Evolutionary conservation across 345 rosid species (phyloP), one percentile per base, ranked within the genome.

Genomic region (Linum usitatissimum): DNA sequence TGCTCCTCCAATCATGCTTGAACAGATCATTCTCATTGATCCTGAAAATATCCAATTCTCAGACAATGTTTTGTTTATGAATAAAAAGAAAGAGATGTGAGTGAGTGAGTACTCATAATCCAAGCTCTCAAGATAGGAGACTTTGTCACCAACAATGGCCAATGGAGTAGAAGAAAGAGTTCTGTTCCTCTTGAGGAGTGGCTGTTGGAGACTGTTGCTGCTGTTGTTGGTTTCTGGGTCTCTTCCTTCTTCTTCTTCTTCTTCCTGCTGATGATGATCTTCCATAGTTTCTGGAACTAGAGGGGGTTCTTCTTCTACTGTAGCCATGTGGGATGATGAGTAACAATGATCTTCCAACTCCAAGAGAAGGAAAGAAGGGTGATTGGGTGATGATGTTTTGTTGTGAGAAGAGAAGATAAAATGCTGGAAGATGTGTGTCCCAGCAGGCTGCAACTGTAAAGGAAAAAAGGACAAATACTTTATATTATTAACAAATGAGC

Each of bases 1-100:
- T 79, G 69, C 86, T 83, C 72, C 98, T 85, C 98, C 98, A 88
- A 55, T 91, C 98, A 67, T 91, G 96, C 76, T 88, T 91, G 80
- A 91, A 91, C 68, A 91, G 61, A 76, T 86, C 98, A 57, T 86
- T 91, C 69, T 91, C 98, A 70, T 88, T 88, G 69, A 88, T 88
- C 78, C 98, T 91, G 83, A 72, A 28, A 55, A 4, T 10, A 34
- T 3, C 55, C 64, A 64, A 30, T 15, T 31, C 38, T 15, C 34
- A 30, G 30, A 59, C 8, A 15, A 6, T 23, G 12, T 0, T 34
- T 13, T 39, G 15, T 17, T 28, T 9, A 55, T 4, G 30, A 19
- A 18, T 45, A 64, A 2, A 10, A 53, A 30, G 18, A 51, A n/a
- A 28, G 18, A 18, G 18, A 7, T 23, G 30, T 7, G 34, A 30